A percentile compares a stretch with the other conserved stretches of the same genome.
Evolutionary conservation across 345 rosid species (phyloP).

Genomic region (Brassica napus): DNA sequence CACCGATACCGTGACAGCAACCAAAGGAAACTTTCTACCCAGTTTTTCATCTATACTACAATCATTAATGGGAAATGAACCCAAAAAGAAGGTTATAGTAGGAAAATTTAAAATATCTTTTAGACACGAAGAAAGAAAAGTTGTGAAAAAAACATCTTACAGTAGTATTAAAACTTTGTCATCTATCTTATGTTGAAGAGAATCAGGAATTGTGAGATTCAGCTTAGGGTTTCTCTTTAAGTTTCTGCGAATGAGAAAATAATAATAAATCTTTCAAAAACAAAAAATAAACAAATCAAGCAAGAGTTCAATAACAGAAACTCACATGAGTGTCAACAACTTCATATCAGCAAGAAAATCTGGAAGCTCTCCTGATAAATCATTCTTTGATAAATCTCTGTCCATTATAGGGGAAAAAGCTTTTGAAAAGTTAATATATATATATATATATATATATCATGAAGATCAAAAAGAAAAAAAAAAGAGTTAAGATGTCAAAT

Average conservation of each 20-base stretch:
- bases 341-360: conserved; percentile 46
- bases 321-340: conserved; percentile 55
- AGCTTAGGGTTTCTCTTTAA: conserved; percentile 37
- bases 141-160: conserved; percentile 12
- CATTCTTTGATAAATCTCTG: conserved; percentile 67
- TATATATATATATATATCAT: no score
- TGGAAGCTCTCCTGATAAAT: conserved; percentile 54
- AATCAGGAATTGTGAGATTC: conserved; percentile 29
- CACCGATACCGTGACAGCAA: conserved; percentile 2
- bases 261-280: background rate
- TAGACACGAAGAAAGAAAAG: background rate
- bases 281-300: background rate
- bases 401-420: background rate
- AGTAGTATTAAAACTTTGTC: conserved; percentile 22
- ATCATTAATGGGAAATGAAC: conserved; percentile 3
- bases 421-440: background rate
- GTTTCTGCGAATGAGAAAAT: conserved; percentile 16
- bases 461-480: background rate
- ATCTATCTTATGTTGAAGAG: background rate
- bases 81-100: background rate
- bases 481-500: background rate
- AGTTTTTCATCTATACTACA: conserved; percentile 15
- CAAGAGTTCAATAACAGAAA: background rate
- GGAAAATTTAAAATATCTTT: background rate
- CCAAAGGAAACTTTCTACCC: background rate